Conservation (phyloP, 768 basidiomycete species). For the Pulveroboletus sp. region DNA sequence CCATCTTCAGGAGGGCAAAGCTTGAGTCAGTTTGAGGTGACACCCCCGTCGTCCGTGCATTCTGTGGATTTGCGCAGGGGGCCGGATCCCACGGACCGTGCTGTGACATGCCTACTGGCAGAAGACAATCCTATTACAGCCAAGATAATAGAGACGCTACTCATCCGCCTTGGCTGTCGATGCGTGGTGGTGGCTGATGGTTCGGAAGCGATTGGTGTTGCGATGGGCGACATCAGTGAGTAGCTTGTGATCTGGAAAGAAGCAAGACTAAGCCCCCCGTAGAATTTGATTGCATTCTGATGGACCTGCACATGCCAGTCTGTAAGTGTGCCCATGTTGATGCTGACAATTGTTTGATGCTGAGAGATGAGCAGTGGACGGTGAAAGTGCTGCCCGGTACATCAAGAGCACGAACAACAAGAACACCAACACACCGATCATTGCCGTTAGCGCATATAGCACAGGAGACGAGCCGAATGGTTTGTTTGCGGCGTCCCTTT, state of each 20-base stretch:
- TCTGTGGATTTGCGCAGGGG: constrained; percentile 78
- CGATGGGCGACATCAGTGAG: constrained; percentile 96
- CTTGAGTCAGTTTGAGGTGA: constrained; percentile 52
- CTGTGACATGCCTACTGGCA: constrained; percentile 91
- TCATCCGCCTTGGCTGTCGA: constrained; percentile 92
- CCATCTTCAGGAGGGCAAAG: constrained; percentile 53
- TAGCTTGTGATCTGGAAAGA: constrained; percentile 11
- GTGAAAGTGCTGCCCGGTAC: constrained; percentile 94
- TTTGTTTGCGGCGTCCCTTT: constrained; percentile 76
- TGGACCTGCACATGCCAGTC: constrained; percentile 95
- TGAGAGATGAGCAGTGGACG: constrained; percentile 60
- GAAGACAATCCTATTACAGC: constrained; percentile 98
- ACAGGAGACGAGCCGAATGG: constrained; percentile 66
- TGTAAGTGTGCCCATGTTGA: constrained; percentile 47
- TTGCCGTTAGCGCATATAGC: constrained; percentile 88
- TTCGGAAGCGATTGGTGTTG: constrained; percentile 94
- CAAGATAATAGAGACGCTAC: constrained; percentile 93
- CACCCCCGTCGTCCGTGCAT: constrained; percentile 82
- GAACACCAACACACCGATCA: constrained; percentile 90
- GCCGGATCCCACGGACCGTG: constrained; percentile 77
- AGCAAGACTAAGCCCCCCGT: constrained; percentile 10
- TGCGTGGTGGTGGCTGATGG: constrained; percentile 96
- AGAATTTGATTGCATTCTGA: constrained; percentile 96
- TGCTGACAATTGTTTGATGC: constrained; percentile 6
- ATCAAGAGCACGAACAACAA: constrained; percentile 97